These are phyloP conservation scores for Syncephalastrum monosporum DNA, from an alignment of 371 early-diverging fungal species.

Conservation along the genomic window DNA sequence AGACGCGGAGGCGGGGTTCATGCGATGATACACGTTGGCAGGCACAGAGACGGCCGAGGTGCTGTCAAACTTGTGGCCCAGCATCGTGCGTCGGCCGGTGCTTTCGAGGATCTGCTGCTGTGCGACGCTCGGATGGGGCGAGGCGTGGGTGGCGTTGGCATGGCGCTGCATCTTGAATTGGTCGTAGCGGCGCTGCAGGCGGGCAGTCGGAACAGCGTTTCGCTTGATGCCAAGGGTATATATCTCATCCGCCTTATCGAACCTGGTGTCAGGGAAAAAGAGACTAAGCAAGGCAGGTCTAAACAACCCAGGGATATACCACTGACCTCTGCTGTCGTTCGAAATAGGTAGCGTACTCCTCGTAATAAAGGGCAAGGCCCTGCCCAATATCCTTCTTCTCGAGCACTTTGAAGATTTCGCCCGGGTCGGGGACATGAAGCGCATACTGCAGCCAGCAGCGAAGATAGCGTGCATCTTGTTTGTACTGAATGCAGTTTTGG, in stretches of 20 bases:
- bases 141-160: background rate
- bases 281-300: background rate
- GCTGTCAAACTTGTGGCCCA: constrained; percentile 27
- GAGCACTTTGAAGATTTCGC: constrained; percentile 71
- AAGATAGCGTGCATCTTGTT: constrained; percentile 77
- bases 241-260: constrained; percentile 51
- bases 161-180: constrained; percentile 6
- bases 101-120: background rate
- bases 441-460: constrained; percentile 74
- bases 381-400: constrained; percentile 71
- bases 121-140: background rate
- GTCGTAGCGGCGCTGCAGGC: constrained; percentile 28
- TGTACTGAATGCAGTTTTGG: constrained; percentile 62
- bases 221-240: constrained; percentile 53
- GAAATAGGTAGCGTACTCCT: constrained; percentile 70
- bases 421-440: constrained; percentile 49
- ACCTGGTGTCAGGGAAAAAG: constrained; percentile 25
- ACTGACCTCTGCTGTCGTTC: constrained; percentile 53
- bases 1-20: constrained; percentile 10
- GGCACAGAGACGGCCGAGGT: constrained; percentile 14
- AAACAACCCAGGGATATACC: too few relatives aligned
- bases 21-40: constrained; percentile 15
- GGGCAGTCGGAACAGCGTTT: constrained; percentile 51
- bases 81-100: constrained; percentile 20
- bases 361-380: constrained; percentile 67